These are phyloP conservation scores for Lablab purpureus DNA, from an alignment of 306 rosid genomes.

Conservation along the genomic window DNA sequence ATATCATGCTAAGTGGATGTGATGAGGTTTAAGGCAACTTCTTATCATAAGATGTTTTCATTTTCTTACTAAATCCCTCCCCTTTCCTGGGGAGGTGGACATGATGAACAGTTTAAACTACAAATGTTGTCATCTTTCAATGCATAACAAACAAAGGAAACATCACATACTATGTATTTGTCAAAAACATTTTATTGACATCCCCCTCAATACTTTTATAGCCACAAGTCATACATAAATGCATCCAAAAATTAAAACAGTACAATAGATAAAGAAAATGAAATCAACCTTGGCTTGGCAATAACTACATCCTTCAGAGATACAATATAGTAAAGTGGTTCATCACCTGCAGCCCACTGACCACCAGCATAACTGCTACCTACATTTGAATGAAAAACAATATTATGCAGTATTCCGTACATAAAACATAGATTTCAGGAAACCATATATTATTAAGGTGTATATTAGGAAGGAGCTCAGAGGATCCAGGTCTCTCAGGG, in stretches of 20 bases:
- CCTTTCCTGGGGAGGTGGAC: background rate
- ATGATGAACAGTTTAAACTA: background rate
- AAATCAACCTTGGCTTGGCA: slow-evolving; percentile 93
- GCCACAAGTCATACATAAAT: slow-evolving; percentile 20
- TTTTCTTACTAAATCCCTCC: slow-evolving; percentile 23
- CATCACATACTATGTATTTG: background rate
- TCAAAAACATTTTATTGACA: slow-evolving; percentile 4
- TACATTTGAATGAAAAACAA: slow-evolving; percentile 55
- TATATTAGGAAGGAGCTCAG: slow-evolving; percentile 16
- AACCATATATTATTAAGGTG: slow-evolving; percentile 21
- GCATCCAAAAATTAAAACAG: slow-evolving; percentile 14
- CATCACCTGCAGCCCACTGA: slow-evolving; percentile 99
- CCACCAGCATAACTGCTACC: slow-evolving; percentile 99
- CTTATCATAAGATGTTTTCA: background rate
- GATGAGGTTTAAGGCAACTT: slow-evolving; percentile 15
- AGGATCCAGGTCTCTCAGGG: background rate
- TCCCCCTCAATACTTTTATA: background rate
- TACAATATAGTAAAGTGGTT: slow-evolving; percentile 92
- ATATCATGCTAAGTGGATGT: slow-evolving; percentile 4
- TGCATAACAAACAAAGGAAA: slow-evolving; percentile 20
- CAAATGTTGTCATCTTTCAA: background rate
- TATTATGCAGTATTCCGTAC: slow-evolving; percentile 46
- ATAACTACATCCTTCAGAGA: slow-evolving; percentile 97
- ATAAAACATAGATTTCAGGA: slow-evolving; percentile 32
- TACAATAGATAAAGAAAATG: slow-evolving; percentile 32